Evolutionary conservation across 169 alveolate genomes (phyloP).

Genomic region (Eimeria nieschulzi): DNA sequence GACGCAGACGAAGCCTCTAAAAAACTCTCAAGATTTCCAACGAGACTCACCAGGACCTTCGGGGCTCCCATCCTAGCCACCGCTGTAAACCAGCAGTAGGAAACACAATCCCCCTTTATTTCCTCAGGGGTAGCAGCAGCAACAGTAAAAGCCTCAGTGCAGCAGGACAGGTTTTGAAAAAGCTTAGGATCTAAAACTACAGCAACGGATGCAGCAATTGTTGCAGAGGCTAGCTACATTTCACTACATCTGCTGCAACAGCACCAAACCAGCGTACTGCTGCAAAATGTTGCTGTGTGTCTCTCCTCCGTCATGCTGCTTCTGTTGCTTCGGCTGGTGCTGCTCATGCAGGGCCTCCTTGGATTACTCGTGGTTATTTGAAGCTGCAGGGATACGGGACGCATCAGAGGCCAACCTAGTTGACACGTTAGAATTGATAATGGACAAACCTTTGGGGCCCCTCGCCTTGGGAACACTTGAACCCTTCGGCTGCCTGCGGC

Average conservation of each 20-base stretch:
- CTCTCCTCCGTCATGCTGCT: neutral
- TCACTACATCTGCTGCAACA: too few species aligned
- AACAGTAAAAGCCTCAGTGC: neutral
- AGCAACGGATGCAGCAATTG: too few species aligned
- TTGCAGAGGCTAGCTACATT: too few species aligned
- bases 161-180: too few species aligned
- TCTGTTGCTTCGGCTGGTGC: neutral
- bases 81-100: neutral
- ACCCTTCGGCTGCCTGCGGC: conserved; percentile 45
- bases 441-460: conserved; percentile 46
- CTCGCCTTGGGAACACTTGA: conserved; percentile 25
- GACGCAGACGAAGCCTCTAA: neutral
- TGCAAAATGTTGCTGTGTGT: neutral
- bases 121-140: neutral
- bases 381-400: conserved; percentile 49
- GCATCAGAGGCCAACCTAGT: conserved; percentile 37
- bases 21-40: neutral
- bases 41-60: neutral
- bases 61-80: neutral
- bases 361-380: conserved; percentile 23
- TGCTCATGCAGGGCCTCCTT: neutral
- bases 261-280: too few species aligned
- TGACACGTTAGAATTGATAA: conserved; percentile 40
- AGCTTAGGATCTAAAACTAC: too few species aligned
- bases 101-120: neutral